These are phyloP conservation scores for Paracorniculantispora psalliotae DNA, from an alignment of 2,329 filamentous ascomycete genomes.

Conservation along the genomic window DNA sequence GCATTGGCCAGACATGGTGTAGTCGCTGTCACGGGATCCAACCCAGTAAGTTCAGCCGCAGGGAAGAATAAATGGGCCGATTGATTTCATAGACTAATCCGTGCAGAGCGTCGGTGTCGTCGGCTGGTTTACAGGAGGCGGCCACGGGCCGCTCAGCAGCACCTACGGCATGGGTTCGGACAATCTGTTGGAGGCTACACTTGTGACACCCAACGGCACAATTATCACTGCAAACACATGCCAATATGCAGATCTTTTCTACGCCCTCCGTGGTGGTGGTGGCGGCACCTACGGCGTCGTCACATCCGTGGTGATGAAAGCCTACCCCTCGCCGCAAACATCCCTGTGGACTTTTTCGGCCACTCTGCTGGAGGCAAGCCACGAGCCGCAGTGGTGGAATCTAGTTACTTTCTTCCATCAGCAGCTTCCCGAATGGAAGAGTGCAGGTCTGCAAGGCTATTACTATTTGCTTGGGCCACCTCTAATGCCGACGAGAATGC, in stretches of 20 bases:
- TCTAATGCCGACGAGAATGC: neutral
- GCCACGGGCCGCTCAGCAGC: constrained; percentile 29
- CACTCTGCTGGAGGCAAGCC: neutral
- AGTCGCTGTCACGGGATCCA: constrained; percentile 7
- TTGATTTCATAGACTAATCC: neutral
- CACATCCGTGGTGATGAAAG: constrained; percentile 32
- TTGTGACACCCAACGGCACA: constrained; percentile 30
- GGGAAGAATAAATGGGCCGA: neutral
- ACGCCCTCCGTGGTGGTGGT: constrained; percentile 32
- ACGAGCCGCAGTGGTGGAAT: constrained; percentile 7
- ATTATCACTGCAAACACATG: constrained; percentile 26
- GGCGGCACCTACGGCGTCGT: constrained; percentile 20
- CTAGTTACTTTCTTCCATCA: neutral
- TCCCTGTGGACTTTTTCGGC: constrained; percentile 9
- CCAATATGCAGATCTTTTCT: constrained; percentile 25
- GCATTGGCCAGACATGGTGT: constrained; percentile 7
- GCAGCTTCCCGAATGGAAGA: neutral
- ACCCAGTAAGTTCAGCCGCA: neutral
- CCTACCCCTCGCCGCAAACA: constrained; percentile 25
- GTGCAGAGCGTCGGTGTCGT: constrained; percentile 19
- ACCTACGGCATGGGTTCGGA: constrained; percentile 36
- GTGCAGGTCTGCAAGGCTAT: constrained; percentile 10
- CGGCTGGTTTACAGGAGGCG: constrained; percentile 33
- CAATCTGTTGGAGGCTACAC: constrained; percentile 33
- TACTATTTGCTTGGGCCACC: neutral